Evolutionary conservation across 75 land plant species (phyloP).

Genomic region (Adiantum capillusveneris): DNA sequence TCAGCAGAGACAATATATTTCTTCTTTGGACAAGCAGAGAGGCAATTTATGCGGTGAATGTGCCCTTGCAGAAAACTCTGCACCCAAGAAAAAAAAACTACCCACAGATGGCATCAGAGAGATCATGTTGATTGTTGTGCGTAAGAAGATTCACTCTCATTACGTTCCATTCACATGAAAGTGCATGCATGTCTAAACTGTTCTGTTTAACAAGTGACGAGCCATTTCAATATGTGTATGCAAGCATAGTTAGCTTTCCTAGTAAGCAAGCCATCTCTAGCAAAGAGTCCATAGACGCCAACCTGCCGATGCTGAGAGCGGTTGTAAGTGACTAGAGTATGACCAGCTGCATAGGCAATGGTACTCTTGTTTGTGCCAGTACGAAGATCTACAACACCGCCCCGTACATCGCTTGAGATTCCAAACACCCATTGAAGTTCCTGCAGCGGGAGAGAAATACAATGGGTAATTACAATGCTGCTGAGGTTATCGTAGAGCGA

Average conservation of each 20-base stretch:
- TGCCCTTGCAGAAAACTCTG: constrained; percentile 23
- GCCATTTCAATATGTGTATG: too few species aligned
- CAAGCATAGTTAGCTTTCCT: too few species aligned
- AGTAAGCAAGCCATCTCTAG: too few species aligned
- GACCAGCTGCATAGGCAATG: constrained; percentile 15
- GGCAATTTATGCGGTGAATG: constrained; percentile 15
- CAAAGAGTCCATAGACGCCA: too few species aligned
- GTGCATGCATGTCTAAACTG: too few species aligned
- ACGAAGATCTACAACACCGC: constrained; percentile 15
- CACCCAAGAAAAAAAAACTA: neutral
- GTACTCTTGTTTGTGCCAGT: neutral
- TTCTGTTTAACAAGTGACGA: too few species aligned
- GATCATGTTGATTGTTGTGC: too few species aligned
- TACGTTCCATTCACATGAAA: too few species aligned
- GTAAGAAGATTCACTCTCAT: too few species aligned
- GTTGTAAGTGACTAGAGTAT: constrained; percentile 10
- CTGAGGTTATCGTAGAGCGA: too few species aligned
- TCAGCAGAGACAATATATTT: constrained; percentile 13
- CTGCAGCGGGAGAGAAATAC: constrained; percentile 4
- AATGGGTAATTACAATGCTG: too few species aligned
- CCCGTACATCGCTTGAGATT: constrained; percentile 4
- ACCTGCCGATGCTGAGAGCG: constrained; percentile 12
- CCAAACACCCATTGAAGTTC: constrained; percentile 16
- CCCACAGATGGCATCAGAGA: too few species aligned
- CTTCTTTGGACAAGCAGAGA: constrained; percentile 18